Conservation (phyloP, 306 rosid species). For the Inga laurina region DNA sequence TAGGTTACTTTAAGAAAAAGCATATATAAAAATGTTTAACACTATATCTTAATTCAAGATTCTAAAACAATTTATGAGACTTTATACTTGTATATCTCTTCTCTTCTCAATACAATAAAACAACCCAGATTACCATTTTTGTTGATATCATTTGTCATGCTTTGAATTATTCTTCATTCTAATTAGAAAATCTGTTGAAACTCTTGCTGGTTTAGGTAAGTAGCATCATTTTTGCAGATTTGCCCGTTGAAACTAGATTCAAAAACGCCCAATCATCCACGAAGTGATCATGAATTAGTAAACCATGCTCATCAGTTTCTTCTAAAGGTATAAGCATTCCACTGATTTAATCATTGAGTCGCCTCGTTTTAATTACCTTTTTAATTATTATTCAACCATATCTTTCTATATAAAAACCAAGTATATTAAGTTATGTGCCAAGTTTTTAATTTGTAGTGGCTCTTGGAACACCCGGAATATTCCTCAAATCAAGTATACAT, state of each 20-base stretch:
- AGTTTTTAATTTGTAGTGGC: conserved; percentile 42
- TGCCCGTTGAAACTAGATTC: conserved; percentile 64
- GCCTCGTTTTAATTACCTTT: too few relatives aligned
- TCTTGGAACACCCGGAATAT: conserved; percentile 23
- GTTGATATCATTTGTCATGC: too few relatives aligned
- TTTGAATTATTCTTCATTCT: too few relatives aligned
- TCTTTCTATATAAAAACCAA: background rate
- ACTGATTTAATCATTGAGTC: background rate
- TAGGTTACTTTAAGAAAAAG: too few relatives aligned
- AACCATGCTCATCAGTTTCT: conserved; percentile 52
- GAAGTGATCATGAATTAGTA: conserved; percentile 44
- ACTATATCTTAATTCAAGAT: too few relatives aligned
- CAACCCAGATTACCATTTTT: too few relatives aligned
- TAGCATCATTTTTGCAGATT: conserved; percentile 58
- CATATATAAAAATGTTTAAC: too few relatives aligned
- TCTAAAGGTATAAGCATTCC: conserved; percentile 42
- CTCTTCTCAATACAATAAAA: too few relatives aligned
- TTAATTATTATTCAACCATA: too few relatives aligned
- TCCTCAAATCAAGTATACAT: background rate
- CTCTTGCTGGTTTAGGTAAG: conserved; percentile 34
- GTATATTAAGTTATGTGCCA: background rate
- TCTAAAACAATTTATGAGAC: too few relatives aligned
- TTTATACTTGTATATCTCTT: too few relatives aligned
- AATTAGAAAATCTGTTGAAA: background rate
- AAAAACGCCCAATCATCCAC: conserved; percentile 21